Percentiles rank a stretch among this genome's conserved stretches.
Evolutionary conservation across 768 basidiomycete genomes (phyloP).

Genomic region (Pleurotus tuoliensis): DNA sequence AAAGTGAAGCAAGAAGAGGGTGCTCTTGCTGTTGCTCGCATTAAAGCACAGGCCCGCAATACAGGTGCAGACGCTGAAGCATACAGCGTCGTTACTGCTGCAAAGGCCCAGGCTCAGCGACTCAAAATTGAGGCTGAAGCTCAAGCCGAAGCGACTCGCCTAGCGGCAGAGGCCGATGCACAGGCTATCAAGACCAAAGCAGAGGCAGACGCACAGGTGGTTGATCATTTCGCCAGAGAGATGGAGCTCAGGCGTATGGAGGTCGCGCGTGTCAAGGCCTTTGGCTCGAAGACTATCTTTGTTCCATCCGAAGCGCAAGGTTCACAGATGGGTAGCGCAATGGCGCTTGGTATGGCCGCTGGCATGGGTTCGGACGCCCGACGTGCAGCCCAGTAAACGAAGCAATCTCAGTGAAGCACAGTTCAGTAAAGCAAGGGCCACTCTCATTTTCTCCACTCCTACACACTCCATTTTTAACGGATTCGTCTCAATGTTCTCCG

Average conservation of each 20-base stretch:
- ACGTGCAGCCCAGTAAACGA: slow-evolving; percentile 1
- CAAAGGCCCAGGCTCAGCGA: slow-evolving; percentile 66
- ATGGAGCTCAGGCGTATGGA: slow-evolving; percentile 72
- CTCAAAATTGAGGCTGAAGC: slow-evolving; percentile 77
- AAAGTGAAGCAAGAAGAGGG: slow-evolving; percentile 86
- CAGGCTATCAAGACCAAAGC: slow-evolving; percentile 64
- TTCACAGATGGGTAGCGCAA: slow-evolving; percentile 53
- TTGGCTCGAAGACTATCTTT: slow-evolving; percentile 66
- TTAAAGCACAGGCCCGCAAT: slow-evolving; percentile 63
- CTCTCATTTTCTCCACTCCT: background rate
- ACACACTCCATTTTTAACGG: background rate
- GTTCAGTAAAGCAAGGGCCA: too few species aligned
- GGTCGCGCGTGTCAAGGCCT: slow-evolving; percentile 57
- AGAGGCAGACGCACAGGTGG: slow-evolving; percentile 54
- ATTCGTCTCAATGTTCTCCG: too few species aligned
- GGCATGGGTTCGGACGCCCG: slow-evolving; percentile 47
- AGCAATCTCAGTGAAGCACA: too few species aligned
- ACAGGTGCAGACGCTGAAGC: slow-evolving; percentile 75
- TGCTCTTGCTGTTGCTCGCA: slow-evolving; percentile 68
- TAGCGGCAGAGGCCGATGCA: slow-evolving; percentile 74
- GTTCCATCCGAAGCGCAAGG: slow-evolving; percentile 62
- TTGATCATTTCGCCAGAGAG: slow-evolving; percentile 68
- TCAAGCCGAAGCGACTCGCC: slow-evolving; percentile 71
- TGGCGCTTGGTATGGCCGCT: slow-evolving; percentile 70
- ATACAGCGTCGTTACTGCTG: slow-evolving; percentile 68